Evolutionary conservation across 2,329 filamentous ascomycete genomes (phyloP).

Genomic region (Nemania sp.): DNA sequence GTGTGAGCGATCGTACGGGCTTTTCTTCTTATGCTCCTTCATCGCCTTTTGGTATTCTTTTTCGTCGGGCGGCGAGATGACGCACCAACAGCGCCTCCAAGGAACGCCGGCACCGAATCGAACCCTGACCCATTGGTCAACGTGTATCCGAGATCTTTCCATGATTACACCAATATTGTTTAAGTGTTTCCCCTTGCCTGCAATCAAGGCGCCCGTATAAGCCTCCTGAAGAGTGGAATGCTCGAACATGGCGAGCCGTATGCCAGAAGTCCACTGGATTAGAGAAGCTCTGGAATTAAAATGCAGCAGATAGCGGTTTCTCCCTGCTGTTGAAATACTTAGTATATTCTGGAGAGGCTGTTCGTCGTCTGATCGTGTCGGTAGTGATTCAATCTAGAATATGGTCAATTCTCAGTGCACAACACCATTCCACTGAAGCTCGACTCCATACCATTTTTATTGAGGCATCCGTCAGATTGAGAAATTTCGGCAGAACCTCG

Average conservation of each 20-base stretch:
- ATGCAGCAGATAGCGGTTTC: constrained; percentile 92
- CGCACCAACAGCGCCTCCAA: constrained; percentile 96
- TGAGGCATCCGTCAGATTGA: constrained; percentile 95
- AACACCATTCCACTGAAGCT: neutral
- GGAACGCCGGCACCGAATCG: constrained; percentile 94
- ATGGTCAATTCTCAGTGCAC: constrained; percentile 11
- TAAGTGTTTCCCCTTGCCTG: constrained; percentile 84
- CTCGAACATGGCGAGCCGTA: constrained; percentile 92
- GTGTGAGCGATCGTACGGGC: constrained; percentile 75
- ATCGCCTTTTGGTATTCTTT: constrained; percentile 85
- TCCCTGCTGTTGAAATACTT: constrained; percentile 91
- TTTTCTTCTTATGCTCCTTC: constrained; percentile 80
- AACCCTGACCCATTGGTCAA: constrained; percentile 93
- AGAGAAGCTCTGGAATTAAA: constrained; percentile 94
- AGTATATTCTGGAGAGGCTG: constrained; percentile 91
- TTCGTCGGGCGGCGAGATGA: constrained; percentile 88
- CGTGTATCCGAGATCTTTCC: constrained; percentile 74
- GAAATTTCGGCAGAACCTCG: constrained; percentile 87
- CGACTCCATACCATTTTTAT: constrained; percentile 81
- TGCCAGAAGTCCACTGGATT: constrained; percentile 93
- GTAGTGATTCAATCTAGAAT: constrained; percentile 79
- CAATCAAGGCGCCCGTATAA: constrained; percentile 93
- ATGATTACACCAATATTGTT: constrained; percentile 92
- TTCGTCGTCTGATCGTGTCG: constrained; percentile 75
- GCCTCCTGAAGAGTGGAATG: constrained; percentile 92